Conservation (phyloP, 352 stramenopile genomes). For the Globisporangium mamillatum region DNA sequence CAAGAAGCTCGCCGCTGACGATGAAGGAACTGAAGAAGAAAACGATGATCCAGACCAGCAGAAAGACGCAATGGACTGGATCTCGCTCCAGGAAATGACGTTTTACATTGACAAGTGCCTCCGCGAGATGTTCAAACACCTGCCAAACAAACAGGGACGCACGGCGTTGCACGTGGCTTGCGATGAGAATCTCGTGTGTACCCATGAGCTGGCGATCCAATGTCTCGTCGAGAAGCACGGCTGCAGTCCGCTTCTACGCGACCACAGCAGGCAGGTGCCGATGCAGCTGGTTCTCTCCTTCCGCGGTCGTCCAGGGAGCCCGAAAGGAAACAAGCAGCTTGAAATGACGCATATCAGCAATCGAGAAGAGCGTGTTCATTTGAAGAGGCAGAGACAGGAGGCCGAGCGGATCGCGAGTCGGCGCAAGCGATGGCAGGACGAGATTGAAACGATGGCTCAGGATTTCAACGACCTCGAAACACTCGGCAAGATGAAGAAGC, state of each 20-base stretch:
- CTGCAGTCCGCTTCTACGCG: slow-evolving; percentile 46
- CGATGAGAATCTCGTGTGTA: slow-evolving; percentile 82
- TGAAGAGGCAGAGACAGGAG: slow-evolving; percentile 31
- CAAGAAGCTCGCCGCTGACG: slow-evolving; percentile 20
- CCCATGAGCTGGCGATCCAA: slow-evolving; percentile 64
- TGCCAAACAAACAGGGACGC: slow-evolving; percentile 57
- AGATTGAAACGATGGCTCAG: slow-evolving; percentile 34
- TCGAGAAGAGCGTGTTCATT: slow-evolving; percentile 28
- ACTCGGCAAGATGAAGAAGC: slow-evolving; percentile 31
- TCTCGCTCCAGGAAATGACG: slow-evolving; percentile 41
- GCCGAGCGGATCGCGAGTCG: slow-evolving; percentile 28
- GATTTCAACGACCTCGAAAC: slow-evolving; percentile 63
- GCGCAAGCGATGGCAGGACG: slow-evolving; percentile 37
- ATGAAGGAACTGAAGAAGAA: slow-evolving; percentile 26
- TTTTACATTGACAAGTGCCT: slow-evolving; percentile 66
- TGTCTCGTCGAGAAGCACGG: slow-evolving; percentile 49
- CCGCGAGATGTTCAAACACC: slow-evolving; percentile 60
- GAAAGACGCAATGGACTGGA: slow-evolving; percentile 45
- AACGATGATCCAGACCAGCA: slow-evolving; percentile 25
- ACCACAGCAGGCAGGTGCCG: slow-evolving; percentile 40
- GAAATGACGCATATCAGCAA: slow-evolving; percentile 31
- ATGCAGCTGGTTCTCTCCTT: slow-evolving; percentile 47
- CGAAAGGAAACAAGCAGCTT: slow-evolving; percentile 31
- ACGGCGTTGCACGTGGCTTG: slow-evolving; percentile 71
- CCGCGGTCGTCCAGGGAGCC: slow-evolving; percentile 58